Conservation (phyloP, 75 land plant species). For the Cryptomeria japonica region DNA sequence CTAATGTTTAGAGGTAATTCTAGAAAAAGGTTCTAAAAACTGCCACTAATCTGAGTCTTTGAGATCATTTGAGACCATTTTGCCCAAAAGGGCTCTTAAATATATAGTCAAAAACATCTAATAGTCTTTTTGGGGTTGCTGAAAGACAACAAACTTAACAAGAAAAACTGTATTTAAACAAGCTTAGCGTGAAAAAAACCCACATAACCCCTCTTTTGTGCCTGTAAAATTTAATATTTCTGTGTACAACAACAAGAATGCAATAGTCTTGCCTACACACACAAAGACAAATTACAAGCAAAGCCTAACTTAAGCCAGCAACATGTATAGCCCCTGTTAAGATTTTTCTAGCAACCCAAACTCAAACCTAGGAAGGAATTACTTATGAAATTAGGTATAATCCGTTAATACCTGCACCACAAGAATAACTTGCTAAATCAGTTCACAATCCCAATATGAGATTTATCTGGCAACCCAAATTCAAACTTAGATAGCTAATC, state of each 20-base stretch:
- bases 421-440: not conserved
- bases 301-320: too few species aligned
- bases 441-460: not conserved
- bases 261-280: too few species aligned
- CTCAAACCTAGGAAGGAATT: not conserved
- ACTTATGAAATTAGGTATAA: not conserved
- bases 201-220: not conserved
- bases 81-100: not conserved
- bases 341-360: not conserved
- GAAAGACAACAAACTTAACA: not conserved
- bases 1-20: not conserved
- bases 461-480: not conserved
- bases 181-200: not conserved
- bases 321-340: too few species aligned
- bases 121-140: not conserved
- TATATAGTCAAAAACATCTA: not conserved
- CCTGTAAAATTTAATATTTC: too few species aligned
- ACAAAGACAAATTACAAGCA: too few species aligned
- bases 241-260: too few species aligned
- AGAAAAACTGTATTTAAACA: too few species aligned
- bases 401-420: not conserved
- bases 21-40: not conserved
- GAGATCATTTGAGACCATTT: not conserved
- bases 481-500: not conserved
- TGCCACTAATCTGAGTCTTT: too few species aligned